A percentile compares a stretch with the other conserved stretches of the same genome.
phyloP scores from a whole-genome alignment of 2,329 filamentous ascomycete species.

The Fusarium fracticaudum region DNA sequence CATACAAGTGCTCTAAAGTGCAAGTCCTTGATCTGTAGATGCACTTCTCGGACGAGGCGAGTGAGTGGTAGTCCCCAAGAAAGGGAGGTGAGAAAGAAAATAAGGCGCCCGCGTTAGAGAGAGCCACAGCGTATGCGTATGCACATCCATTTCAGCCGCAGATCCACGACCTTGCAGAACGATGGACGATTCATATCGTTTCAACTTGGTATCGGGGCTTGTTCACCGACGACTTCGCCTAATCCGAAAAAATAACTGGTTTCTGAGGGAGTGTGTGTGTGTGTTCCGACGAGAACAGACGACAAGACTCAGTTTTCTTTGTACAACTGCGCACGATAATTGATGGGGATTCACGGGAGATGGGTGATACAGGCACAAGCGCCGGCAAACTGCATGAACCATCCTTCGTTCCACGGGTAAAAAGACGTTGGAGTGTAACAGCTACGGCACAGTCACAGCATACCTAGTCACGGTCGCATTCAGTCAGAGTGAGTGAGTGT shows the following conservation, averaged over 20 bases:
- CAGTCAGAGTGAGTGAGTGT: neutral
- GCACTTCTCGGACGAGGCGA: neutral
- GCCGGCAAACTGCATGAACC: constrained; percentile 1
- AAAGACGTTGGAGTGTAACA: neutral
- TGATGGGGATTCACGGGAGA: neutral
- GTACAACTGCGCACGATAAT: neutral
- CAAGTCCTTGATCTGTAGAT: neutral
- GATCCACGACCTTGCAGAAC: neutral
- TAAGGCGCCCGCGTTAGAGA: neutral
- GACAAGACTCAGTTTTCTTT: neutral
- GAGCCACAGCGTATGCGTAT: neutral
- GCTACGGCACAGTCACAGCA: too few relatives aligned
- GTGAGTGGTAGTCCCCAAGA: neutral
- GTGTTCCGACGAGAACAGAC: neutral
- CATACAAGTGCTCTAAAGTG: neutral
- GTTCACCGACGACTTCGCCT: neutral
- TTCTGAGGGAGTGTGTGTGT: neutral
- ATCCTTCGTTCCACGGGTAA: neutral
- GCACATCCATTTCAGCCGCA: neutral
- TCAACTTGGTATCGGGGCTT: neutral
- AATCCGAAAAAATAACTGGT: neutral
- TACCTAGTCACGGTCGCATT: neutral
- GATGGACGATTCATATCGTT: neutral
- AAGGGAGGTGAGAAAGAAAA: neutral
- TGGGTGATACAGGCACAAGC: constrained; percentile 1